A percentile compares a stretch with the other conserved stretches of the same genome.
phyloP scores from a whole-genome alignment of 331 rosid genomes.

The Rosa hybrid region DNA sequence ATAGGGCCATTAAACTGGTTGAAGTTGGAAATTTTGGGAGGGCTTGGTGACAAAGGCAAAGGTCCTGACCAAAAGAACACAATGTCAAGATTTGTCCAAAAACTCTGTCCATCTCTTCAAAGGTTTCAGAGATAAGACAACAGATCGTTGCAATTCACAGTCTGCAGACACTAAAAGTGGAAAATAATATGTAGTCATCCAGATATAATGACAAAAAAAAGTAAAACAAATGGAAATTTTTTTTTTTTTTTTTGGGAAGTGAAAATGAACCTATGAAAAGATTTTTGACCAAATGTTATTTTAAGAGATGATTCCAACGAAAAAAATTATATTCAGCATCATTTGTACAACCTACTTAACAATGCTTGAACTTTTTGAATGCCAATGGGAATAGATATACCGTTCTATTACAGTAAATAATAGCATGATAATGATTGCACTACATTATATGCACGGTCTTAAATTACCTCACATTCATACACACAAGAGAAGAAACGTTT shows the following conservation, averaged over 20 bases:
- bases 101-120: neutral
- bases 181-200: neutral
- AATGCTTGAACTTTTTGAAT: neutral
- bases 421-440: neutral
- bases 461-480: neutral
- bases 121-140: neutral
- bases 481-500: neutral
- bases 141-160: neutral
- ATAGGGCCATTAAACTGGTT: neutral
- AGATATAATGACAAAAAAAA: neutral
- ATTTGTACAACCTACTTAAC: neutral
- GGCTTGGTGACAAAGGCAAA: neutral
- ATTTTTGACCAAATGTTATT: neutral
- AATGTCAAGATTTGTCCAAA: neutral
- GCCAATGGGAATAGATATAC: neutral
- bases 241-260: neutral
- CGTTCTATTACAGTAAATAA: neutral
- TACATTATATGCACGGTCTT: neutral
- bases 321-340: neutral
- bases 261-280: neutral
- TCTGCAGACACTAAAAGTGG: neutral
- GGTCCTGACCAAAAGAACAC: neutral
- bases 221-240: neutral
- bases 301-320: neutral
- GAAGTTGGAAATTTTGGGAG: neutral